Conservation (phyloP, 805 yeast species). For the Lachancea waltii region DNA sequence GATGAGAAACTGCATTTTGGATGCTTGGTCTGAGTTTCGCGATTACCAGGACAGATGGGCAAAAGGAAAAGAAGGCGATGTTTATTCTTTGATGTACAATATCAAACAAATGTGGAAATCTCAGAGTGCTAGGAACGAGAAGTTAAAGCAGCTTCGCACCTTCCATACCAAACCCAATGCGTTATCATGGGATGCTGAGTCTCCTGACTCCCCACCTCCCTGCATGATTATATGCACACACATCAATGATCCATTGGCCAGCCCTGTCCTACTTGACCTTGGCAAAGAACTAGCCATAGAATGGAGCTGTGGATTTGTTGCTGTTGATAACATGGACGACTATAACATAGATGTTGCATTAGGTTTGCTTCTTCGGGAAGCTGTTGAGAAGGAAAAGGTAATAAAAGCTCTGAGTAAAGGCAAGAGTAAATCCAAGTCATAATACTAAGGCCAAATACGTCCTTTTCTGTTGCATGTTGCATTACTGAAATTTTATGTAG, state of each 20-base stretch:
- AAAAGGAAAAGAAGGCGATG: slow-evolving; percentile 60
- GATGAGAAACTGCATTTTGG: slow-evolving; percentile 52
- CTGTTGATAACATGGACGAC: slow-evolving; percentile 48
- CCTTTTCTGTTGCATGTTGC: too few species aligned
- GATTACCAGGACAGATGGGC: slow-evolving; percentile 52
- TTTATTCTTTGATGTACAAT: slow-evolving; percentile 52
- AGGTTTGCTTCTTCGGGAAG: slow-evolving; percentile 52
- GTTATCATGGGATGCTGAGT: slow-evolving; percentile 32
- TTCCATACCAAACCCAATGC: slow-evolving; percentile 30
- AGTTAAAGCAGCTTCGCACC: slow-evolving; percentile 28
- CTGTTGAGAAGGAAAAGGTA: slow-evolving; percentile 41
- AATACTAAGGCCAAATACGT: too few species aligned
- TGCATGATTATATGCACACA: slow-evolving; percentile 64
- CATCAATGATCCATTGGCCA: slow-evolving; percentile 46
- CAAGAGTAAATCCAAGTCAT: not conserved
- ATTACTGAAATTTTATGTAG: too few species aligned
- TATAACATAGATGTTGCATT: slow-evolving; percentile 51
- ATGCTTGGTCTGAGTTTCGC: slow-evolving; percentile 68
- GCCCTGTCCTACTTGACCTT: slow-evolving; percentile 51
- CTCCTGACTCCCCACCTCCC: slow-evolving; percentile 52
- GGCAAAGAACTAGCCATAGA: slow-evolving; percentile 51
- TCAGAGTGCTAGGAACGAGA: slow-evolving; percentile 28
- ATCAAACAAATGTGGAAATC: slow-evolving; percentile 53
- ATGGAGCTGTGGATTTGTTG: slow-evolving; percentile 64
- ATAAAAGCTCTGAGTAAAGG: not conserved